Percentiles rank a stretch among this genome's conserved stretches.
Evolutionary conservation across 305 asterid species (phyloP).

Genomic region (Fraxinus angustifolia): DNA sequence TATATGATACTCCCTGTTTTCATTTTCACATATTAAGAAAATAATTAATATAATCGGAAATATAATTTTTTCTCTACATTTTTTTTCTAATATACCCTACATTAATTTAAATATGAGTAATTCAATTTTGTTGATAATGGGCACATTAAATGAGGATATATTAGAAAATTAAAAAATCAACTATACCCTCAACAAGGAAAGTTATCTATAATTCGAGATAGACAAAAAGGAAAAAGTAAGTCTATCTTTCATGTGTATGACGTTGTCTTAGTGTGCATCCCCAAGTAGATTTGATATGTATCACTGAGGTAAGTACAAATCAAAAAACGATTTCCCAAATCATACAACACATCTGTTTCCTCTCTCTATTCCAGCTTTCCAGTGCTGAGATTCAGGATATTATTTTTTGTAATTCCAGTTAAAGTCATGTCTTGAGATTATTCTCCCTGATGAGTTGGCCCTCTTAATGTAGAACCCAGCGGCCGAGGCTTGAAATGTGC

Average conservation of each 20-base stretch:
- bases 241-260: neutral
- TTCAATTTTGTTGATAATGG: neutral
- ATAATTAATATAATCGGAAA: no score
- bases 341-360: neutral
- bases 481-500: conserved; percentile 13
- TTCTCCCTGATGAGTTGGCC: neutral
- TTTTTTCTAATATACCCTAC: no score
- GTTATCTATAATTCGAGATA: neutral
- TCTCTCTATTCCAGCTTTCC: neutral
- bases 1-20: neutral
- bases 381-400: conserved; percentile 16
- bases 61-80: neutral
- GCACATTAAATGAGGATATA: neutral
- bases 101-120: no score
- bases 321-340: neutral
- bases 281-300: neutral
- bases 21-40: no score
- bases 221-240: neutral
- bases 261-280: neutral
- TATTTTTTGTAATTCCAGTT: conserved; percentile 1
- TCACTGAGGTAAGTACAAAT: neutral
- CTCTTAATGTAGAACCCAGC: neutral
- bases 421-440: conserved; percentile 6
- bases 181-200: no score
- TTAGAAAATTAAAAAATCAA: no score